phyloP scores from a whole-genome alignment of 177 flowering plant species.

The Vitis hybrid region DNA sequence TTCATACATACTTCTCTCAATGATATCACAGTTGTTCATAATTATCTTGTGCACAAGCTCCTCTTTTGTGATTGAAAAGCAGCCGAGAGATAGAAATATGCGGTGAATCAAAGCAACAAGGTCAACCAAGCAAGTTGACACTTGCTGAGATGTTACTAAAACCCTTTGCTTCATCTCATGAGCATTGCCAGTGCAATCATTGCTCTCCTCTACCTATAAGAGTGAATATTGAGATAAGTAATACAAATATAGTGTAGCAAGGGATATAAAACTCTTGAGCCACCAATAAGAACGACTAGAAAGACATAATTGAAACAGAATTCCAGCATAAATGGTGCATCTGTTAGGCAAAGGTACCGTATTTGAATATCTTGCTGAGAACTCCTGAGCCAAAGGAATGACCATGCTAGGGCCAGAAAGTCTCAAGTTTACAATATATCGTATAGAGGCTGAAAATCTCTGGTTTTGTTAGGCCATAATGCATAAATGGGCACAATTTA shows the following conservation, averaged over 20 bases:
- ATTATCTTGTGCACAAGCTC: constrained; percentile 75
- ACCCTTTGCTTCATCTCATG: constrained; percentile 6
- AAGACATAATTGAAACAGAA: background rate
- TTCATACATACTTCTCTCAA: constrained; percentile 43
- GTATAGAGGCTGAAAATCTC: no score
- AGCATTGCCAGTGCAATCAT: background rate
- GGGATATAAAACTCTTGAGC: background rate
- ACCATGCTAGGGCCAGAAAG: no score
- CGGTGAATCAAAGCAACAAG: constrained; percentile 36
- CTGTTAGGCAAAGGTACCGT: no score
- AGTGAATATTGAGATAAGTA: background rate
- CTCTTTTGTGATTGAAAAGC: constrained; percentile 59
- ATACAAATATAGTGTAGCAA: background rate
- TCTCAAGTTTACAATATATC: no score
- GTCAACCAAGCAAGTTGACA: constrained; percentile 34
- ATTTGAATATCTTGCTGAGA: no score
- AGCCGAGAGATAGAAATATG: constrained; percentile 43
- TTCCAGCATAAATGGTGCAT: no score
- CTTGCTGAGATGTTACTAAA: constrained; percentile 19
- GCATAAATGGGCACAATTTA: no score
- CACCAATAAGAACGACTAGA: background rate
- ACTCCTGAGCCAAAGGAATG: no score
- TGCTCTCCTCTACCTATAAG: constrained; percentile 18
- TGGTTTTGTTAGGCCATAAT: no score
- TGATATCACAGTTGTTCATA: constrained; percentile 38